Conservation (phyloP, 2,329 filamentous ascomycete species). For the Colletotrichum liriopes region DNA sequence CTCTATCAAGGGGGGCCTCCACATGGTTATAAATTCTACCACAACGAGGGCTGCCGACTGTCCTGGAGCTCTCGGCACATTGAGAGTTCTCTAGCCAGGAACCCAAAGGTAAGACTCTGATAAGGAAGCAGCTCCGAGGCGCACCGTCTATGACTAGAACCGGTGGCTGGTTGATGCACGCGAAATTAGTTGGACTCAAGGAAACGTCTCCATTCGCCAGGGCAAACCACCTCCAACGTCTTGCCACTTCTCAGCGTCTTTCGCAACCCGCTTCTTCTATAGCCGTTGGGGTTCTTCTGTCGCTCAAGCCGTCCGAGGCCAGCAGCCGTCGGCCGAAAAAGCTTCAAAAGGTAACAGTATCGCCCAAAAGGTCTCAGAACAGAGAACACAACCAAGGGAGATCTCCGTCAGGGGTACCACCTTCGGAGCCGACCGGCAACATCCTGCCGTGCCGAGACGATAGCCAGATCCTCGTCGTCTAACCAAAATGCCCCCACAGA, state of each 20-base stretch:
- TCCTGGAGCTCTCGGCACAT: too few species aligned
- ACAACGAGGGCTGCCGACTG: not conserved
- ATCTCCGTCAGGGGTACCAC: conserved; percentile 12
- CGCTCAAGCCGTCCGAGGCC: not conserved
- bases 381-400: not conserved
- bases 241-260: not conserved
- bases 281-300: not conserved
- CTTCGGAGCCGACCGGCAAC: not conserved
- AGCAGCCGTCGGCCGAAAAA: not conserved
- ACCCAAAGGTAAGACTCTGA: not conserved
- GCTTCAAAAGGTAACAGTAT: not conserved
- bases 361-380: not conserved
- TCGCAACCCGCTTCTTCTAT: not conserved
- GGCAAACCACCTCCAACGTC: not conserved
- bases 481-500: not conserved
- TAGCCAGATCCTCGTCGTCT: not conserved
- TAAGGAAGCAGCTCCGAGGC: not conserved
- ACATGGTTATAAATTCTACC: not conserved
- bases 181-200: not conserved
- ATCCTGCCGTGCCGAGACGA: conserved; percentile 4
- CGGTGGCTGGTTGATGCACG: not conserved
- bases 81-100: not conserved
- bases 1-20: not conserved
- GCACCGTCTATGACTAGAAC: not conserved
- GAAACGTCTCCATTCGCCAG: not conserved